Evolutionary conservation across 306 rosid genomes (phyloP).

Genomic region (Mucuna pruriens): DNA sequence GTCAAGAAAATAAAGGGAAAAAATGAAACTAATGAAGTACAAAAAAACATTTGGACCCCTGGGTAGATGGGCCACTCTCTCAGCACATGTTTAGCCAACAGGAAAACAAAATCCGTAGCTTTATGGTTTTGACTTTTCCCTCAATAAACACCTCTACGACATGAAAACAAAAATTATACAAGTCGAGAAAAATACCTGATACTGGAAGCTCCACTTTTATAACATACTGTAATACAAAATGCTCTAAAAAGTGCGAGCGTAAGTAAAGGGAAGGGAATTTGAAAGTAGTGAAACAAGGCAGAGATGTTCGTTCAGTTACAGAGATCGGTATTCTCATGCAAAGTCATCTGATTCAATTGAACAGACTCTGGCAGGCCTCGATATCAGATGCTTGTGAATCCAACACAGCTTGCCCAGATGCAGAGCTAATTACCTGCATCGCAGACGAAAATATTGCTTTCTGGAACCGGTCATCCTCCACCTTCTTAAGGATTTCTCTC

Average conservation of each 20-base stretch:
- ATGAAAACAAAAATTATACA: constrained; percentile 73
- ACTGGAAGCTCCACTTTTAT: constrained; percentile 67
- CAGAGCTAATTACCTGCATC: constrained; percentile 48
- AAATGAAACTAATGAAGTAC: constrained; percentile 60
- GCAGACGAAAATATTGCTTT: constrained; percentile 59
- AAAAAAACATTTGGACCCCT: constrained; percentile 69
- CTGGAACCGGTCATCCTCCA: constrained; percentile 66
- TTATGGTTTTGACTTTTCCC: constrained; percentile 64
- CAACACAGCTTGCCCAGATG: constrained; percentile 67
- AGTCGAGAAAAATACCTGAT: constrained; percentile 69
- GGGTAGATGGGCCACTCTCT: constrained; percentile 56
- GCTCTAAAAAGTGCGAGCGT: constrained; percentile 43
- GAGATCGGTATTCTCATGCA: constrained; percentile 42
- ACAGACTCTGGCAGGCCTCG: constrained; percentile 72
- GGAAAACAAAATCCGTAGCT: constrained; percentile 76
- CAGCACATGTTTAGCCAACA: constrained; percentile 57
- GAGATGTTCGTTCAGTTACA: constrained; percentile 50
- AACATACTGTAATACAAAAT: constrained; percentile 65
- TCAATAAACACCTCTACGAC: constrained; percentile 71
- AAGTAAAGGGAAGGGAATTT: constrained; percentile 41
- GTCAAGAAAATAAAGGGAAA: constrained; percentile 49
- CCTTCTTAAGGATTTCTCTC: constrained; percentile 68
- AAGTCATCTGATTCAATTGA: constrained; percentile 41
- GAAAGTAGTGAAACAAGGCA: constrained; percentile 46
- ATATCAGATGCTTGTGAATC: constrained; percentile 85